Base-by-base conservation (phyloP, 2,329 filamentous ascomycete species). In the Epichloe gansuensis region DNA sequence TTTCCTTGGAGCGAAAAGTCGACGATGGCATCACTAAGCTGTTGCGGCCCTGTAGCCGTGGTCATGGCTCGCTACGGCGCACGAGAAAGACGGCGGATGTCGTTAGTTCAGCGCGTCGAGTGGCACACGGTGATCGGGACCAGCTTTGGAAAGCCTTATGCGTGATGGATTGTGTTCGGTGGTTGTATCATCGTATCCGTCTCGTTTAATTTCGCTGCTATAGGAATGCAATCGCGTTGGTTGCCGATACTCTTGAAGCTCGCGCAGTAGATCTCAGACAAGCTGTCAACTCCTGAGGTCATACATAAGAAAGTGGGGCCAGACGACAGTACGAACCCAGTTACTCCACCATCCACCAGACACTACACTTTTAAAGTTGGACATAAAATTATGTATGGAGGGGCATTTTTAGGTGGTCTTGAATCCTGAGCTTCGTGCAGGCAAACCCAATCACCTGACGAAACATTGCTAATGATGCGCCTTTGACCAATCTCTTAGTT, bases 1-100 rank as follows among this genome's bases (percentile, higher is more conserved):
- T 58, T 61, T 1, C 68, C 68, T 11, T 72, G 65, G 15, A 71
- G 59, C 2, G 69, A 62, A 57, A 74, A 74, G 5, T 63, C 60
- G 9, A 73, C 62, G 25, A 74, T 64, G 31, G 69, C 70, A 46
- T 71, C 61, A 59, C 69, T 68, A 4, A 74, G 62, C 53, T 63
- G 61, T 49, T 62, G 58, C 5, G 67, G 28, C 3, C 64, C 65
- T 17, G 61, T 56, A 7, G 60, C 52, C 13, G 64, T 48, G 52
- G 66, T 60, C 68, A 73, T 67, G 59, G 51, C 52, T 50, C 23
- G 25, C 31, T 7, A 13, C 15, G 42, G 34, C 31, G 48, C 39
- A 31, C 31, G 31, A n/a, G 39, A 8, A 23, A 2, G 28, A 42
- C 41, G 41, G 34, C 23, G 17, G 12, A 15, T 35, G 12, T 11